Evolutionary conservation across 208 protist genomes (phyloP), one percentile per base, ranked within the genome.

Genomic region (Trypanosoma mega): DNA sequence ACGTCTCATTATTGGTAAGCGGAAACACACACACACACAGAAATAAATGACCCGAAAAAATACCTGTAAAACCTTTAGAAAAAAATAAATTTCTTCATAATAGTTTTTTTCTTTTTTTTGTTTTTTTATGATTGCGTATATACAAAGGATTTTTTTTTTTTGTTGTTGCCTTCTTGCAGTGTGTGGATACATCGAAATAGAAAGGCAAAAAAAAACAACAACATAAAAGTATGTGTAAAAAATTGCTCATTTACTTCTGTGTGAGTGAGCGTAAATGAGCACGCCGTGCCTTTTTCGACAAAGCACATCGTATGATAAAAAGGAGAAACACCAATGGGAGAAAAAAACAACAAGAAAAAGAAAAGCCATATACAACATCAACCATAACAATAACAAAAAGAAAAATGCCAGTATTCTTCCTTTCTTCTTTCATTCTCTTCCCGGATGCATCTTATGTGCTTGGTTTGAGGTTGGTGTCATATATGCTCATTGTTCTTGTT

Each of bases 401-500:
- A 64, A 59, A 64, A 64, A 37, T 8, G 14, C 21, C 33, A 33
- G 16, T 20, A 4, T 33, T 54, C 26, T 56, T 56, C 27, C 51
- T 41, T 57, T 44, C 7, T 23, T 44, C 46, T 29, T 44, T 50
- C 16, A 16, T 7, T 27, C 60, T 3, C 47, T 57, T 29, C 53
- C 30, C 14, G n/a, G n/a, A n/a, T 37, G 24, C 2, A 23, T 7
- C 12, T 51, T 23, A 26, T 51, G 24, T 16, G 41, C 24, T n/a
- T 31, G 8, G 0, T 1, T 27, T 24, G 29, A 36, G 49, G 24
- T 14, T 14, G 14, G 9, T n/a, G 14, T n/a, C 36, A 43, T 14
- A n/a, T 14, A 9, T 43, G 36, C 14, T 43, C 14, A 43, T 43
- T 14, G 14, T 11, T 9, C 26, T 67, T 96, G 92, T 44, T 85